These are phyloP conservation scores for Rhytidhysteron rufulum DNA, from an alignment of 2,329 filamentous ascomycete species.

Conservation along the genomic window DNA sequence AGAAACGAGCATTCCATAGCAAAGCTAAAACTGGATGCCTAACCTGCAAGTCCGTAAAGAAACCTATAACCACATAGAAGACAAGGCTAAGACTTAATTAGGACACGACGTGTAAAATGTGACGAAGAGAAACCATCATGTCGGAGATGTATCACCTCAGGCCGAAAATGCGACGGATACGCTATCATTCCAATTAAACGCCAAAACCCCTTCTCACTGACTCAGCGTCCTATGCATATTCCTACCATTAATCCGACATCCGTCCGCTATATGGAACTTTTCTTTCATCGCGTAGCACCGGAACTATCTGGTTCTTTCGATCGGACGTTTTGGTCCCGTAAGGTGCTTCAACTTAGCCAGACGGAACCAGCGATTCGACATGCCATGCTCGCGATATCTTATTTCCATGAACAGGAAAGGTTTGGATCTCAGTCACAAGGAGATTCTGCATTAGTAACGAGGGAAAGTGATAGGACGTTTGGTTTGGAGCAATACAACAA, in stretches of 20 bases:
- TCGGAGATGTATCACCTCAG: conserved; percentile 21
- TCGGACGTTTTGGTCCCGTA: conserved; percentile 32
- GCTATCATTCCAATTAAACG: background rate
- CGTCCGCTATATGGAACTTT: conserved; percentile 25
- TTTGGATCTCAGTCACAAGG: background rate
- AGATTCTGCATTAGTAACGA: background rate
- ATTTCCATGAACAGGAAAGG: conserved; percentile 15
- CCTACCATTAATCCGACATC: background rate
- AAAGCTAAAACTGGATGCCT: conserved; percentile 3
- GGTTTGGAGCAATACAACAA: conserved; percentile 34
- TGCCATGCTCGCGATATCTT: conserved; percentile 35
- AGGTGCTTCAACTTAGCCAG: conserved; percentile 34
- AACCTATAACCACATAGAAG: conserved; percentile 1
- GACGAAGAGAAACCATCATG: conserved; percentile 33
- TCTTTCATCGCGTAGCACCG: conserved; percentile 29
- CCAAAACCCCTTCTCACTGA: background rate
- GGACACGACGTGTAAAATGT: conserved; percentile 13
- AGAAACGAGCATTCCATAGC: background rate
- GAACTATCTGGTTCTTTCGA: conserved; percentile 25
- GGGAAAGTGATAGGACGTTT: conserved; percentile 8
- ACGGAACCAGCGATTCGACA: conserved; percentile 36
- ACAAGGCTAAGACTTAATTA: conserved; percentile 1
- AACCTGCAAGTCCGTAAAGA: conserved; percentile 6
- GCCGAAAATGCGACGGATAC: conserved; percentile 5
- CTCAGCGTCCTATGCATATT: background rate